These are phyloP conservation scores for Colletotrichum sidae DNA, from an alignment of 2,329 filamentous ascomycete species.

Conservation along the genomic window DNA sequence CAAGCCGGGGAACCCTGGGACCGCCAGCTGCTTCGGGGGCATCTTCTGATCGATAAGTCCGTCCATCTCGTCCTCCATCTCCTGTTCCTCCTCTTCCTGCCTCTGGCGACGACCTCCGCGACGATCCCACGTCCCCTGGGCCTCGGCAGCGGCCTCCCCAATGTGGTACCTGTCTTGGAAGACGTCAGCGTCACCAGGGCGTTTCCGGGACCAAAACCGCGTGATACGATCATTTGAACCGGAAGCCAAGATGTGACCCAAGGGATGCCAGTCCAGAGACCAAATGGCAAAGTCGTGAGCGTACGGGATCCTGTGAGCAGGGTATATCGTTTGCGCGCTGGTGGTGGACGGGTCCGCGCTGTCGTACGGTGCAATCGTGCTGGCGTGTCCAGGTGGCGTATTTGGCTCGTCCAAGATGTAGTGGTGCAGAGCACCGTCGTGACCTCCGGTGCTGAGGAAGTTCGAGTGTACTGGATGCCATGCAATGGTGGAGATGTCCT, in stretches of 20 bases:
- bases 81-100: slow-evolving; percentile 93
- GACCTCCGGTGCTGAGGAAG: slow-evolving; percentile 88
- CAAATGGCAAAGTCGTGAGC: slow-evolving; percentile 97
- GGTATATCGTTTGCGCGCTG: slow-evolving; percentile 90
- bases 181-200: slow-evolving; percentile 87
- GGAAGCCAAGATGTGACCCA: slow-evolving; percentile 94
- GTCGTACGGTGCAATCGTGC: slow-evolving; percentile 86
- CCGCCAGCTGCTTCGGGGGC: slow-evolving; percentile 67
- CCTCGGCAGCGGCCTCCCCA: slow-evolving; percentile 91
- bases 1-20: slow-evolving; percentile 66
- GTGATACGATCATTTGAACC: slow-evolving; percentile 97
- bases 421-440: slow-evolving; percentile 90
- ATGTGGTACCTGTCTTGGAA: slow-evolving; percentile 95
- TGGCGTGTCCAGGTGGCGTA: slow-evolving; percentile 77
- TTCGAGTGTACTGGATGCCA: slow-evolving; percentile 96
- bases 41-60: slow-evolving; percentile 92
- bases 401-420: slow-evolving; percentile 98
- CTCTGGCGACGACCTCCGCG: slow-evolving; percentile 81
- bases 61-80: slow-evolving; percentile 92
- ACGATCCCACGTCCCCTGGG: slow-evolving; percentile 92
- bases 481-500: slow-evolving; percentile 90
- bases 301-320: slow-evolving; percentile 86
- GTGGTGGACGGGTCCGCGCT: slow-evolving; percentile 82
- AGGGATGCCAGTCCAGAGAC: slow-evolving; percentile 97
- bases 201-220: slow-evolving; percentile 92